A percentile compares a stretch with the other conserved stretches of the same genome.
These are phyloP conservation scores for Lasiodiplodia hormozganensis DNA, from an alignment of 2,329 filamentous ascomycete species.

Conservation along the genomic window DNA sequence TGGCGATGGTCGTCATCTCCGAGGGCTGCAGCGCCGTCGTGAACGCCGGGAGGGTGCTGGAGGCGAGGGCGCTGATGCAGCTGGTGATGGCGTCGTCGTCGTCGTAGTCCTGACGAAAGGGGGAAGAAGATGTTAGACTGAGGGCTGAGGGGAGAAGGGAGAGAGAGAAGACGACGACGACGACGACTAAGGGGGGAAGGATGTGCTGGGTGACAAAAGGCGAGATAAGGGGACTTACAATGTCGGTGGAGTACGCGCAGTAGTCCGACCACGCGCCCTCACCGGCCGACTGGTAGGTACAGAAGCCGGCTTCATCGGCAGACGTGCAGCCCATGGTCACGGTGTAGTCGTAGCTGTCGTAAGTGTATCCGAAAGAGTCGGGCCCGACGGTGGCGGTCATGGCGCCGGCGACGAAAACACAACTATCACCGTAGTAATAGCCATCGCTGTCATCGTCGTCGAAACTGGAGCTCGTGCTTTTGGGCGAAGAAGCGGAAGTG, in stretches of 20 bases:
- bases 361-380: background rate
- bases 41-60: background rate
- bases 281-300: background rate
- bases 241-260: background rate
- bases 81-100: background rate
- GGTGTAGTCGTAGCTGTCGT: background rate
- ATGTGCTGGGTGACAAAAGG: background rate
- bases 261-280: slow-evolving; percentile 8
- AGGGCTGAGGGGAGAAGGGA: background rate
- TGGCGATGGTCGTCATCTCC: slow-evolving; percentile 3
- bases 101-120: background rate
- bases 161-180: no score
- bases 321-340: slow-evolving; percentile 11
- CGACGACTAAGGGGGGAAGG: background rate
- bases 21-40: background rate
- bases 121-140: background rate
- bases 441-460: background rate
- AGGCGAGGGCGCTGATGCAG: slow-evolving; percentile 4
- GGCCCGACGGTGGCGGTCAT: slow-evolving; percentile 15
- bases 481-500: background rate
- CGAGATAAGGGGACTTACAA: background rate
- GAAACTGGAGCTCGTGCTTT: background rate
- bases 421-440: background rate
- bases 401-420: slow-evolving; percentile 1
- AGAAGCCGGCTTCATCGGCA: background rate